A percentile compares a stretch with the other conserved stretches of the same genome.
Conservation (phyloP, 306 rosid genomes). For the Pyrus communis region DNA sequence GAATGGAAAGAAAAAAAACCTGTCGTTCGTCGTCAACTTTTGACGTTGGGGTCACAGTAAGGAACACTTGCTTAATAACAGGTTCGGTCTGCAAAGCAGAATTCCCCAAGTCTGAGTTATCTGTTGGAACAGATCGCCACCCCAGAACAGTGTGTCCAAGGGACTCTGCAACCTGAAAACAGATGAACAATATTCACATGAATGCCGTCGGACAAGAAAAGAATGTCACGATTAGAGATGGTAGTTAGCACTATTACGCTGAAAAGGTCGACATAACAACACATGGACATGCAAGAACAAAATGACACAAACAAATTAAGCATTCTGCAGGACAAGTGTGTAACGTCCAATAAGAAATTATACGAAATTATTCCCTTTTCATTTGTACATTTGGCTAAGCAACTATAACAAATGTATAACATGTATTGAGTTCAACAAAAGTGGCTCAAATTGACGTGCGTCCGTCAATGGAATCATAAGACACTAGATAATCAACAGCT, state of each 20-base stretch:
- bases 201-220: not conserved
- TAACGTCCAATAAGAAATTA: not conserved
- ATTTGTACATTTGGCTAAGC: not conserved
- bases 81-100: conserved; percentile 84
- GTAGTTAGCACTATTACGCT: not conserved
- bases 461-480: not conserved
- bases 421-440: not conserved
- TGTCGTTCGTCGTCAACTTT: conserved; percentile 77
- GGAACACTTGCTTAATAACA: conserved; percentile 82
- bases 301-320: not conserved
- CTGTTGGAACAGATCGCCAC: conserved; percentile 87
- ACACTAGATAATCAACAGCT: conserved; percentile 63
- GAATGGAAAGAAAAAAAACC: conserved; percentile 34
- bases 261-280: not conserved
- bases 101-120: conserved; percentile 76
- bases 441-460: not conserved
- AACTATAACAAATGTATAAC: not conserved
- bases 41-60: conserved; percentile 52
- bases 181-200: not conserved
- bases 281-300: not conserved
- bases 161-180: conserved; percentile 69
- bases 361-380: not conserved
- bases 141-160: conserved; percentile 90
- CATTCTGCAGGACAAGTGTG: not conserved
- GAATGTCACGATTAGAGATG: not conserved